A percentile compares a stretch with the other conserved stretches of the same genome.
phyloP scores from a whole-genome alignment of 108 stramenopile genomes.

The Pseudonitzschia pungens region DNA sequence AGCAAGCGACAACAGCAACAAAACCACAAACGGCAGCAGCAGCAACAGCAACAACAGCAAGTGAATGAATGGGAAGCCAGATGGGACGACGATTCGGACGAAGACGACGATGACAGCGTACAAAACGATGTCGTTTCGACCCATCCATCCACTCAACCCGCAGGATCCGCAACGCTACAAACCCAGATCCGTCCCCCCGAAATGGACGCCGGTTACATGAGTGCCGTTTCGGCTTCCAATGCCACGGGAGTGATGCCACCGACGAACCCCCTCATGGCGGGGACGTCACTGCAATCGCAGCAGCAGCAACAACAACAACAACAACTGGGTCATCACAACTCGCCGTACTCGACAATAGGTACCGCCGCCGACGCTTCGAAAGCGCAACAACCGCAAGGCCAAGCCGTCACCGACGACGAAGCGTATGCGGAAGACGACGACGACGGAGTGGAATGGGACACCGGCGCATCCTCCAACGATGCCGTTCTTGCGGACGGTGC shows the following conservation, averaged over 20 bases:
- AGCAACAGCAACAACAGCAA: slow-evolving; percentile 7
- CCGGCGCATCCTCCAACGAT: slow-evolving; percentile 16
- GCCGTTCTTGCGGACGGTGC: slow-evolving; percentile 23
- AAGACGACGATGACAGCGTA: slow-evolving; percentile 50
- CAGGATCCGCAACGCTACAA: neutral
- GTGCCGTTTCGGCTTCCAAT: neutral
- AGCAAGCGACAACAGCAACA: neutral
- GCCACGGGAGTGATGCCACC: too few species aligned
- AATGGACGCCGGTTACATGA: slow-evolving; percentile 12
- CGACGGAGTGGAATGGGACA: slow-evolving; percentile 47
- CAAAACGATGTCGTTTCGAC: slow-evolving; percentile 21
- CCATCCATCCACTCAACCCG: neutral
- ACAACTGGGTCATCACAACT: slow-evolving; percentile 2
- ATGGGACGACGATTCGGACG: slow-evolving; percentile 59
- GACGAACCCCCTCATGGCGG: neutral
- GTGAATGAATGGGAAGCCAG: slow-evolving; percentile 50
- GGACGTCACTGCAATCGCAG: slow-evolving; percentile 4
- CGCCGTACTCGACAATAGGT: neutral
- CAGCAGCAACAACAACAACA: slow-evolving; percentile 5
- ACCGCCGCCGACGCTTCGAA: neutral
- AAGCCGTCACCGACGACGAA: slow-evolving; percentile 12
- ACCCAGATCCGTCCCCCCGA: slow-evolving; percentile 6
- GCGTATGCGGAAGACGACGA: slow-evolving; percentile 1
- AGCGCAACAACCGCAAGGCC: slow-evolving; percentile 8
- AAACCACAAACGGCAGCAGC: neutral